A percentile compares a stretch with the other conserved stretches of the same genome.
phyloP scores from a whole-genome alignment of 345 rosid species.

The Pelargonium nanum region DNA sequence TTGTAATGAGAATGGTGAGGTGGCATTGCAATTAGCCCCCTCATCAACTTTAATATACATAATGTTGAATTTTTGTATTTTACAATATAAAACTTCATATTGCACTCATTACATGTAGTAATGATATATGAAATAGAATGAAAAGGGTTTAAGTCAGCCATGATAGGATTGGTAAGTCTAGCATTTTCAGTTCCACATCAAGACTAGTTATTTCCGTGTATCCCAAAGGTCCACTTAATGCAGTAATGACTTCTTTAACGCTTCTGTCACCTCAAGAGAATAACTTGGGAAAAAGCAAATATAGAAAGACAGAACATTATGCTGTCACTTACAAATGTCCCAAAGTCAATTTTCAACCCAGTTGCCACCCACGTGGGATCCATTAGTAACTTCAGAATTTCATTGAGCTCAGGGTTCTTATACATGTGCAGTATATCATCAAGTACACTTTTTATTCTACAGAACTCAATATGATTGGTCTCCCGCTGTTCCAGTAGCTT shows the following conservation, averaged over 20 bases:
- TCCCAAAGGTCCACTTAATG: background rate
- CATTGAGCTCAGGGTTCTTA: slow-evolving; percentile 45
- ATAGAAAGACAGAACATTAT: background rate
- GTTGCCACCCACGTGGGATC: slow-evolving; percentile 94
- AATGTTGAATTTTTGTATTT: too few species aligned
- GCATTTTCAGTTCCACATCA: background rate
- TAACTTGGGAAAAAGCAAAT: background rate
- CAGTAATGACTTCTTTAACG: too few species aligned
- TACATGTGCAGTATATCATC: slow-evolving; percentile 77
- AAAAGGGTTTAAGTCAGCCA: background rate
- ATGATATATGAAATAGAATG: background rate
- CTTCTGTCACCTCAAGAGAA: background rate
- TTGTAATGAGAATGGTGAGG: too few species aligned
- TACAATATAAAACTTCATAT: background rate
- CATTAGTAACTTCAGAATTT: slow-evolving; percentile 65
- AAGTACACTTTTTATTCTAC: slow-evolving; percentile 71
- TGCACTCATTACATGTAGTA: background rate
- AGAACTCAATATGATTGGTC: slow-evolving; percentile 87
- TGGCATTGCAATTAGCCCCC: too few species aligned
- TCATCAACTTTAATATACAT: too few species aligned
- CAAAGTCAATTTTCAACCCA: slow-evolving; percentile 81
- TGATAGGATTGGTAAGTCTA: background rate
- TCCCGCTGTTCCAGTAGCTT: slow-evolving; percentile 89
- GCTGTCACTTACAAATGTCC: slow-evolving; percentile 49
- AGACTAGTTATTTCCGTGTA: background rate